These are phyloP conservation scores for Gracilaria vermiculophylla DNA, from an alignment of 23 red algal species.

Conservation along the genomic window DNA sequence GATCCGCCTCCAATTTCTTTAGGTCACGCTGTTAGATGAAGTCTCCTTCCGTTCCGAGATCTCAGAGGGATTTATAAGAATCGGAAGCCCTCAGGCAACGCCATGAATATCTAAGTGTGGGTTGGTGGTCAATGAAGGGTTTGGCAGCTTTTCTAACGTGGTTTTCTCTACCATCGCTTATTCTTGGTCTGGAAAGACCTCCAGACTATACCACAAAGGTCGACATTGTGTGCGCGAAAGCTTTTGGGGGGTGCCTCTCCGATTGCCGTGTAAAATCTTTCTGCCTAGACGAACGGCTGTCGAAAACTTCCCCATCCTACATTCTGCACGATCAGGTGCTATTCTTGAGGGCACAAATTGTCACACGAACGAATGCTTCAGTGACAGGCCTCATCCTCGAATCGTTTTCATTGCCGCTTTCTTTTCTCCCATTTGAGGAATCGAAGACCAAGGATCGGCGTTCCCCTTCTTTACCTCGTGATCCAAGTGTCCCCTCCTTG, in stretches of 20 bases:
- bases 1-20: no score
- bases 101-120: no score
- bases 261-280: neutral
- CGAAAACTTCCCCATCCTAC: neutral
- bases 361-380: neutral
- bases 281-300: conserved; percentile 3
- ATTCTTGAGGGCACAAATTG: conserved; percentile 18
- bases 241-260: conserved; percentile 2
- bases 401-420: conserved; percentile 13
- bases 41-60: no score
- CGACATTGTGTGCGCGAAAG: conserved; percentile 14
- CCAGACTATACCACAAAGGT: neutral
- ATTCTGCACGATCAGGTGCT: conserved; percentile 23
- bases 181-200: neutral
- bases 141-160: neutral
- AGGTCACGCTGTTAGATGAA: no score
- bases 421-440: conserved; percentile 1
- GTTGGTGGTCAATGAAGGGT: no score
- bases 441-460: neutral
- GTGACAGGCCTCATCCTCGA: conserved; percentile 3
- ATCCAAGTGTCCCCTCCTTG: no score
- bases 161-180: neutral
- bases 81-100: no score
- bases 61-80: no score
- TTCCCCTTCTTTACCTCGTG: neutral